Evolutionary conservation across 2,329 filamentous ascomycete genomes (phyloP).

Genomic region (Esteya vermicola): DNA sequence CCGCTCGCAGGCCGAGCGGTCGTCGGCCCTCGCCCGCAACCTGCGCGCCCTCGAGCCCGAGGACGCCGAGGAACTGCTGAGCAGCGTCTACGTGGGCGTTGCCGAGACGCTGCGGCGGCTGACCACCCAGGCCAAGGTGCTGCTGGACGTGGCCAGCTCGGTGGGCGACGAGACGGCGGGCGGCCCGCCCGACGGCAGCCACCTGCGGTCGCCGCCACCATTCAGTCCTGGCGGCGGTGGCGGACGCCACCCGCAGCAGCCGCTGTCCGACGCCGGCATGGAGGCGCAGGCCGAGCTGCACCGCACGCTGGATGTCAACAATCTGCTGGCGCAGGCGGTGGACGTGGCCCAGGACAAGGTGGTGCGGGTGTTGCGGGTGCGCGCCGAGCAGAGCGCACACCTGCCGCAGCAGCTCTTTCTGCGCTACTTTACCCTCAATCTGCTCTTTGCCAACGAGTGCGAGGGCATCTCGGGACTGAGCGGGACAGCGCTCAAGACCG

Average conservation of each 20-base stretch:
- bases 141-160: slow-evolving; percentile 85
- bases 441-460: slow-evolving; percentile 75
- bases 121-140: slow-evolving; percentile 80
- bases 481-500: slow-evolving; percentile 59
- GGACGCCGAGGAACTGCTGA: slow-evolving; percentile 72
- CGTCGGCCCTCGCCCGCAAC: slow-evolving; percentile 74
- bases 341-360: slow-evolving; percentile 69
- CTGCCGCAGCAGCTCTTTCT: slow-evolving; percentile 58
- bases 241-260: no score
- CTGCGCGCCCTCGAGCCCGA: slow-evolving; percentile 68
- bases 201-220: no score
- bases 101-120: slow-evolving; percentile 76
- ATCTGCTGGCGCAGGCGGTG: slow-evolving; percentile 64
- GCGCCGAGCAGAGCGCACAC: slow-evolving; percentile 57
- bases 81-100: slow-evolving; percentile 72
- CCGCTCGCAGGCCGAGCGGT: slow-evolving; percentile 75
- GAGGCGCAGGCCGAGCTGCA: slow-evolving; percentile 62
- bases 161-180: slow-evolving; percentile 28
- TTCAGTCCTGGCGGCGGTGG: no score
- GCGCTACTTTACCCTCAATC: slow-evolving; percentile 69
- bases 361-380: slow-evolving; percentile 61
- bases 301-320: slow-evolving; percentile 61
- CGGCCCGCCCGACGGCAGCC: slow-evolving; percentile 15
- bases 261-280: slow-evolving; percentile 21
- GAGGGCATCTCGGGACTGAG: slow-evolving; percentile 71